These are phyloP conservation scores for Alternaria burnsii DNA, from an alignment of 2,329 filamentous ascomycete genomes.

Conservation along the genomic window DNA sequence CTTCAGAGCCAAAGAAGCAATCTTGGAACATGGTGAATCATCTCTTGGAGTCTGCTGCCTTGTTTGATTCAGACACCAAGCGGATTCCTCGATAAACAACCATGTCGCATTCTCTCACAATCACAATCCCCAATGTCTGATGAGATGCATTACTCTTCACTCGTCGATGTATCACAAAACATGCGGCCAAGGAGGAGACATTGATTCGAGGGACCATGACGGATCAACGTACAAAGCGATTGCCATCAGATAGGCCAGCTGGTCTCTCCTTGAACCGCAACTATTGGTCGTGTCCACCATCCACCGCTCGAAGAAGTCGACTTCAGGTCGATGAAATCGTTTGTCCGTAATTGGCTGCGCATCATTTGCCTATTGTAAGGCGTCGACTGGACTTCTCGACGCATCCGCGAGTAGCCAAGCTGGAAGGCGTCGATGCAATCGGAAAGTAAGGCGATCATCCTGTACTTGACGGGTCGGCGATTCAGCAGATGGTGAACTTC, in stretches of 20 bases:
- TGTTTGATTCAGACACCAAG: no score
- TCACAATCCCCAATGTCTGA: neutral
- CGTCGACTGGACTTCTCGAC: neutral
- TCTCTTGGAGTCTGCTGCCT: neutral
- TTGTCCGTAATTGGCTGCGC: neutral
- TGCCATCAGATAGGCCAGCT: neutral
- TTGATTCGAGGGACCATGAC: neutral
- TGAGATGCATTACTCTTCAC: neutral
- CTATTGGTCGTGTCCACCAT: neutral
- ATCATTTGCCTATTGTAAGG: neutral
- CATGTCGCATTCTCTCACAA: no score
- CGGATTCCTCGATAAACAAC: fast-evolving
- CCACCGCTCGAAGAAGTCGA: neutral
- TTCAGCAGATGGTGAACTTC: neutral
- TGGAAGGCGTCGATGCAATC: neutral
- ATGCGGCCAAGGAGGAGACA: neutral
- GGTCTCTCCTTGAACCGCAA: neutral
- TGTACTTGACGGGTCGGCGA: neutral
- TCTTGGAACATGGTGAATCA: neutral
- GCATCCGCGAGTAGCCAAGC: neutral
- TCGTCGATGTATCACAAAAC: neutral
- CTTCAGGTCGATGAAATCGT: neutral
- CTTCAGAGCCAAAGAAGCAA: neutral
- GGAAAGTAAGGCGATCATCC: neutral
- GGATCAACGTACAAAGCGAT: neutral